Base-by-base conservation (phyloP, 768 basidiomycete genomes). In the Tulasnella sp. region DNA sequence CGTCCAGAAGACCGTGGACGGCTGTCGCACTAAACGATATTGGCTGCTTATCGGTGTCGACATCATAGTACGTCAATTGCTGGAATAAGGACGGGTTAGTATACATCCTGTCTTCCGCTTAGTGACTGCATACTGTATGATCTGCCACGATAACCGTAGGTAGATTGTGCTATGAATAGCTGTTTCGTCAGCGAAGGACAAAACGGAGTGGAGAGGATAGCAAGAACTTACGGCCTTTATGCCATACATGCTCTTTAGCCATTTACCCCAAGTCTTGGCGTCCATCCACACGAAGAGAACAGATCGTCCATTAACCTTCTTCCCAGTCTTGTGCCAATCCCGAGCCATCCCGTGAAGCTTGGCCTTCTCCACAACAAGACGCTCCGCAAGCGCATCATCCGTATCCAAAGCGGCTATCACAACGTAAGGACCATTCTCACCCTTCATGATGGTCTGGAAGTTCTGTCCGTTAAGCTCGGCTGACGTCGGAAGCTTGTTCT, bases 221-320 rank as follows among this genome's bases (percentile, higher is more conserved):
- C 15, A 24, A 49, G 10, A 30, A 52, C 53, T 55, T 7, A 50
- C 63, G 8, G 63, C 59, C 63, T 70, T 73, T 64, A 92, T 73
- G 27, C 84, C 84, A 72, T 97, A 98, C 82, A 91, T 91, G 65
- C 82, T 83, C 75, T 88, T 91, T 72, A 94, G 73, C 92, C 92
- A 97, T 52, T 79, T 59, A 5, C 7, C 82, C 92, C 94, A 97
- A 70, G 76, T 79, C 24, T 80, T 82, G 1, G 75, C 79, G 66
- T 99, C 90, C 80, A 96, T 92, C 84, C 85, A 92, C 8, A 84
- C 78, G 70, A 92, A 96, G 50, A 92, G 79, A 0, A 94, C 84
- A 3, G 62, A 60, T 19, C 59, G 59, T 11, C 21, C 48, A 11
- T 57, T 31, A 44, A 81, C 78, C 53, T 62, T 57, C 24, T 71